Evolutionary conservation across 2,329 filamentous ascomycete species (phyloP).

Genomic region (Stagonosporopsis tanaceti): DNA sequence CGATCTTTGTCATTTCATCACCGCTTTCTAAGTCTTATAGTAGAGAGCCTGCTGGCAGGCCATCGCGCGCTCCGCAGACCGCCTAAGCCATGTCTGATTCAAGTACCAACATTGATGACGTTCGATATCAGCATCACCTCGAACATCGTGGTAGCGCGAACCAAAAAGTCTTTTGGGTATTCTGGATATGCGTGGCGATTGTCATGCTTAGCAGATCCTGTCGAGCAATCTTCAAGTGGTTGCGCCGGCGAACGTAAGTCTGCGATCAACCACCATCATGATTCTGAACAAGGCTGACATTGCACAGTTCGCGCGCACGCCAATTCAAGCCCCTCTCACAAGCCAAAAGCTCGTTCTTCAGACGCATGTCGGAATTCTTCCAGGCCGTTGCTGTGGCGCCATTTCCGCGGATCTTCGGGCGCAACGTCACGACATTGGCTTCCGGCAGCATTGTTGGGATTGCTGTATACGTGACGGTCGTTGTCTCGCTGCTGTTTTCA

Average conservation of each 20-base stretch:
- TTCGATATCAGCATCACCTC: conserved; percentile 37
- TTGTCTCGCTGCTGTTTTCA: conserved; percentile 22
- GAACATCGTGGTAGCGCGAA: conserved; percentile 31
- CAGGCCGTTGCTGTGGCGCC: conserved; percentile 17
- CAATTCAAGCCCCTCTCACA: not conserved
- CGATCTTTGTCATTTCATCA: not conserved
- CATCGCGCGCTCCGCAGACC: not conserved
- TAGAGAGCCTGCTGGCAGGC: conserved; percentile 15
- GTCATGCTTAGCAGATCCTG: conserved; percentile 10
- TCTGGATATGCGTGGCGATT: conserved; percentile 26
- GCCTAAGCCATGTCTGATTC: conserved; percentile 5
- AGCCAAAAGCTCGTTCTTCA: not conserved
- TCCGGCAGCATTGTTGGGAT: conserved; percentile 19
- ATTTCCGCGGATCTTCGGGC: conserved; percentile 2
- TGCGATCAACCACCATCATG: not conserved
- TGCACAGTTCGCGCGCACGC: conserved; percentile 15
- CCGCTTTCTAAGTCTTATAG: not conserved
- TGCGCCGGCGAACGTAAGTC: conserved; percentile 22
- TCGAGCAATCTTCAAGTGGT: conserved; percentile 15
- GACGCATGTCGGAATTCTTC: conserved; percentile 11
- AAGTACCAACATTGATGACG: conserved; percentile 25
- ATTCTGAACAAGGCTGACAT: not conserved
- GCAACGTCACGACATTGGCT: conserved; percentile 3
- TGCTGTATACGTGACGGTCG: conserved; percentile 14
- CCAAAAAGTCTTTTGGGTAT: conserved; percentile 22